A percentile compares a stretch with the other conserved stretches of the same genome.
Conservation (phyloP, 139 green algal species). For the Yamagishiella unicocca region DNA sequence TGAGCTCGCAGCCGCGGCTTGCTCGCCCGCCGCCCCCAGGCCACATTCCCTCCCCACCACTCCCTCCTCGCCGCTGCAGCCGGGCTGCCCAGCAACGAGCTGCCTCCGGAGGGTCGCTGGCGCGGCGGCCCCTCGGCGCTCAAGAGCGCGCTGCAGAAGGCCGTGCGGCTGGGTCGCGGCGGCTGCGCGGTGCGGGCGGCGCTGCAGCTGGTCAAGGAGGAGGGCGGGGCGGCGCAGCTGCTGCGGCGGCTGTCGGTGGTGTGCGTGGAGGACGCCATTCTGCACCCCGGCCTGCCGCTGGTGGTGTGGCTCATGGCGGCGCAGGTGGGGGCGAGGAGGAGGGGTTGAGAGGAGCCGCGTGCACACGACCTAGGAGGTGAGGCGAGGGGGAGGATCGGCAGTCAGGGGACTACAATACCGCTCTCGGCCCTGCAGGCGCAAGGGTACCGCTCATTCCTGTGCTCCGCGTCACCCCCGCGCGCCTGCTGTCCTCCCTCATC, state of each 20-base stretch:
- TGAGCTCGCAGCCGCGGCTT: too few relatives aligned
- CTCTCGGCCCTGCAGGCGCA: too few relatives aligned
- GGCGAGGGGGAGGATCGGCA: background rate
- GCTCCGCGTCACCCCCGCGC: too few relatives aligned
- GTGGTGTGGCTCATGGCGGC: slow-evolving; percentile 74
- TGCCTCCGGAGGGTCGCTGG: slow-evolving; percentile 46
- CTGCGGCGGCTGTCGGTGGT: slow-evolving; percentile 68
- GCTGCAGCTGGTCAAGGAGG: slow-evolving; percentile 63
- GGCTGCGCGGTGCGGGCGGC: slow-evolving; percentile 44
- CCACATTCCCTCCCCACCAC: too few relatives aligned
- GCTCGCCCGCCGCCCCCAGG: too few relatives aligned
- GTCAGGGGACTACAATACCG: background rate
- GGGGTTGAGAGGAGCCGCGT: too few relatives aligned
- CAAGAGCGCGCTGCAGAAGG: slow-evolving; percentile 77
- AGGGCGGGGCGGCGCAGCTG: slow-evolving; percentile 49
- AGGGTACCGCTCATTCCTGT: too few relatives aligned
- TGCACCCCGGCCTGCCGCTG: slow-evolving; percentile 70
- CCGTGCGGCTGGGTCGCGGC: slow-evolving; percentile 59
- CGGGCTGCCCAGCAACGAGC: slow-evolving; percentile 40
- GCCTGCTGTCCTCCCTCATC: too few relatives aligned
- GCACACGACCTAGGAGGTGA: too few relatives aligned
- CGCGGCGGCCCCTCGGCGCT: slow-evolving; percentile 48
- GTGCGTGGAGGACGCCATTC: slow-evolving; percentile 71
- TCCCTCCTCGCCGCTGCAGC: too few relatives aligned
- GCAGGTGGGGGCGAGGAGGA: slow-evolving; percentile 13